Percentiles rank a stretch among this genome's conserved stretches.
Conservation (phyloP, 805 yeast genomes). For the Candida ponderosae region DNA sequence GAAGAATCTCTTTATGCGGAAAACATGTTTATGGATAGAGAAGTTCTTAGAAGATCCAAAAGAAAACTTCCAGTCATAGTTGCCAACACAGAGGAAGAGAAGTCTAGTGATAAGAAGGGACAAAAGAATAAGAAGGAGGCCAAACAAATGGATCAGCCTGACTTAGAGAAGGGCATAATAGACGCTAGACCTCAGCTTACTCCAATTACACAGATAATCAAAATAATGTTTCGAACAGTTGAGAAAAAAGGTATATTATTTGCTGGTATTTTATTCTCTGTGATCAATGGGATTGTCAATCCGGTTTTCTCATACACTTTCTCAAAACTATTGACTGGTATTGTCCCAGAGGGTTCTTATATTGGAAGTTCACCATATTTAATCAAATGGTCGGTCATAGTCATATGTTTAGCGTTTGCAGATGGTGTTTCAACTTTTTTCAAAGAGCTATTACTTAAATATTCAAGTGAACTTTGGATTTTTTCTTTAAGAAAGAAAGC, state of each 20-base stretch:
- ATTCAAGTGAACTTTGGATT: constrained; percentile 65
- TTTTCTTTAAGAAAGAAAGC: constrained; percentile 39
- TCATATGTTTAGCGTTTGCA: constrained; percentile 50
- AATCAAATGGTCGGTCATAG: constrained; percentile 60
- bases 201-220: constrained; percentile 21
- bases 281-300: constrained; percentile 53
- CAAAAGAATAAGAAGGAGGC: background rate
- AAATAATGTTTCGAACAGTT: constrained; percentile 20
- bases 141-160: constrained; percentile 5
- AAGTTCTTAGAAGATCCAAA: constrained; percentile 3
- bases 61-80: background rate
- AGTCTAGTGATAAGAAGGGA: background rate
- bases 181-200: constrained; percentile 17
- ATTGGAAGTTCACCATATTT: constrained; percentile 25
- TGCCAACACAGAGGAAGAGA: too few species aligned
- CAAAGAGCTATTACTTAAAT: constrained; percentile 42
- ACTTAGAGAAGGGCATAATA: constrained; percentile 5
- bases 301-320: constrained; percentile 78
- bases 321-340: constrained; percentile 58
- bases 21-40: background rate
- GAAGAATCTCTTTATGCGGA: constrained; percentile 2
- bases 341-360: constrained; percentile 39
- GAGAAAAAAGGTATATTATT: constrained; percentile 21
- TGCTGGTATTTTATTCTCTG: constrained; percentile 46
- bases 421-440: constrained; percentile 54